These are phyloP conservation scores for Paramecium biaurelia DNA, from an alignment of 73 alveolate species.

Conservation along the genomic window DNA sequence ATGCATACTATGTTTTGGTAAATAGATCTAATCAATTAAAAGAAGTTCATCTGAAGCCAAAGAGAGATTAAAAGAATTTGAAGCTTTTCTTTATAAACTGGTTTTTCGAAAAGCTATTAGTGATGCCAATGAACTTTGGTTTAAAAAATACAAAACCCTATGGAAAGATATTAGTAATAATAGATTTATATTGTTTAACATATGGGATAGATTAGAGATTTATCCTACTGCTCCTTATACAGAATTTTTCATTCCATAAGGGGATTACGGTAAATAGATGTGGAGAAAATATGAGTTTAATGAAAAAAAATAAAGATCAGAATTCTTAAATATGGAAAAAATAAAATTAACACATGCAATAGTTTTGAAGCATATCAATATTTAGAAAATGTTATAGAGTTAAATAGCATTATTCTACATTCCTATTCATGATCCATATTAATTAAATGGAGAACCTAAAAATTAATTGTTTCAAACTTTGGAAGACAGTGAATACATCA, in stretches of 20 bases:
- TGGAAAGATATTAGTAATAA: not conserved
- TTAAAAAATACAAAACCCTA: not conserved
- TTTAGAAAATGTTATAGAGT: not conserved
- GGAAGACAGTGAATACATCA: not conserved
- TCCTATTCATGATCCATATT: conserved; percentile 56
- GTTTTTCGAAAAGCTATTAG: conserved; percentile 52
- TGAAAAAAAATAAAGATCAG: conserved; percentile 46
- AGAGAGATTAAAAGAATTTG: conserved; percentile 7
- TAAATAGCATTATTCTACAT: not conserved
- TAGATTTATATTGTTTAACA: not conserved
- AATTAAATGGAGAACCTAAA: conserved; percentile 36
- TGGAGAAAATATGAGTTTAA: conserved; percentile 59
- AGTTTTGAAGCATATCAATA: conserved; percentile 22
- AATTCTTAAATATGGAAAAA: conserved; percentile 55
- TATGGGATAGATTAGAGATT: conserved; percentile 64
- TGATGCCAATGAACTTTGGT: conserved; percentile 48
- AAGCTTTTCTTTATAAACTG: conserved; percentile 37
- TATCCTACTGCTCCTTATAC: conserved; percentile 65
- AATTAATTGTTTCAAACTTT: not conserved
- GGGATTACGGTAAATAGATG: conserved; percentile 8
- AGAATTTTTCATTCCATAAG: conserved; percentile 5
- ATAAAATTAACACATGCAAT: conserved; percentile 40
- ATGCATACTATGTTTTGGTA: not conserved
- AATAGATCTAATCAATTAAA: not conserved
- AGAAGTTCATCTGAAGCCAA: conserved; percentile 31